Percentiles rank a stretch among this genome's conserved stretches.
These are phyloP conservation scores for Neonothopanus nambi DNA, from an alignment of 1,284 basidiomycete genomes.

Conservation along the genomic window DNA sequence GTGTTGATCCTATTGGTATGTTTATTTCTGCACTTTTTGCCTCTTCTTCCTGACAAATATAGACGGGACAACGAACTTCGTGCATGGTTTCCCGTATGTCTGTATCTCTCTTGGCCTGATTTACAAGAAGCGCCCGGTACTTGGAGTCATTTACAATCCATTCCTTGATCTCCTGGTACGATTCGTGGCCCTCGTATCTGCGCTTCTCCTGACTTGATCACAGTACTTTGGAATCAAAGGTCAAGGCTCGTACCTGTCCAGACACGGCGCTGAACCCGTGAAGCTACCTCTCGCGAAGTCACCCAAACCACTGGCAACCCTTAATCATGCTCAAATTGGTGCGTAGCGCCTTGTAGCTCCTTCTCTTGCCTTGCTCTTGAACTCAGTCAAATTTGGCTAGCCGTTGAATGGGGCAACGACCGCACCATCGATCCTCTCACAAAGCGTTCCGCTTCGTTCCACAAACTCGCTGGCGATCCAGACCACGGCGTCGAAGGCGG, in stretches of 20 bases:
- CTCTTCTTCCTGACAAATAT: neutral
- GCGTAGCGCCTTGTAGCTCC: constrained; percentile 7
- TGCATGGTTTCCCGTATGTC: constrained; percentile 88
- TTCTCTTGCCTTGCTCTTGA: neutral
- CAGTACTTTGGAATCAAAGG: constrained; percentile 83
- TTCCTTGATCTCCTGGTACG: constrained; percentile 81
- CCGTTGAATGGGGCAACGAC: constrained; percentile 92
- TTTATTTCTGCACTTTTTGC: neutral
- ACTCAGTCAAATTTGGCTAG: constrained; percentile 35
- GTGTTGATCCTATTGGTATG: constrained; percentile 84
- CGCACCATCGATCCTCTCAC: constrained; percentile 58
- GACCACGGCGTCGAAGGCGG: constrained; percentile 66
- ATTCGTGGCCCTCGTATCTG: constrained; percentile 4
- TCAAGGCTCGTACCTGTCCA: constrained; percentile 78
- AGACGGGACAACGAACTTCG: constrained; percentile 95
- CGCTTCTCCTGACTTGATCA: neutral
- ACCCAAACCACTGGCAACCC: constrained; percentile 69
- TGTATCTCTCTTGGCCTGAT: constrained; percentile 93
- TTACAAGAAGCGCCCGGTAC: constrained; percentile 74
- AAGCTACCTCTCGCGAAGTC: constrained; percentile 68
- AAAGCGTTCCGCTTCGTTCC: constrained; percentile 73
- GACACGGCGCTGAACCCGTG: constrained; percentile 49
- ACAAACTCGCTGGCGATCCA: constrained; percentile 77
- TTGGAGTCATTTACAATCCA: constrained; percentile 93
- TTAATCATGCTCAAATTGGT: constrained; percentile 83